phyloP scores from a whole-genome alignment of 106 monocot species.

The Cymbidium sinense region DNA sequence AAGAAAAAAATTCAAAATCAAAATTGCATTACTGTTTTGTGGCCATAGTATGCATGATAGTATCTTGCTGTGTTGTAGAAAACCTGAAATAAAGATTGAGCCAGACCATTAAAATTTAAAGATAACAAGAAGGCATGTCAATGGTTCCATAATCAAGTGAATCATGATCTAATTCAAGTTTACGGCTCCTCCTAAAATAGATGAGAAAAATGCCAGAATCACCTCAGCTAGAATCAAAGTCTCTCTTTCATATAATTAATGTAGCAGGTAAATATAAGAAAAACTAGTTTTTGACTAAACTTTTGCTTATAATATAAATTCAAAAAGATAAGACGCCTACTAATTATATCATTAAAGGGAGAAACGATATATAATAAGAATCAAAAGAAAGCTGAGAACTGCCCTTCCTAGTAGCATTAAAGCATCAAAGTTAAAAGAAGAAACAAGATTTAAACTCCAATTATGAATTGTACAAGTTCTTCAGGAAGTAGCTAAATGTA shows the following conservation, averaged over 20 bases:
- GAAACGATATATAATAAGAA: background rate
- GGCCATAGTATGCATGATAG: constrained; percentile 96
- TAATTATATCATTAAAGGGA: background rate
- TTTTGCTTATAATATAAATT: background rate
- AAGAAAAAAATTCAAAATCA: constrained; percentile 6
- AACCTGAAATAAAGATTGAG: constrained; percentile 40
- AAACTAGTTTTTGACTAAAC: background rate
- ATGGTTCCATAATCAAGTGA: too few relatives aligned
- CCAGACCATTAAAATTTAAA: background rate
- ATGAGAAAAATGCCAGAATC: too few relatives aligned
- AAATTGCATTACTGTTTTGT: constrained; percentile 68
- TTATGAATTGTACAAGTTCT: too few relatives aligned
- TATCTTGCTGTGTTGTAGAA: constrained; percentile 96
- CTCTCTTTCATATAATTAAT: background rate
- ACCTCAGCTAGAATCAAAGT: background rate
- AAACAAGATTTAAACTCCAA: background rate
- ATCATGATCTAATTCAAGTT: background rate
- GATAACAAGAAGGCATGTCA: background rate
- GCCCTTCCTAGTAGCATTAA: too few relatives aligned
- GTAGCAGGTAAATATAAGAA: background rate
- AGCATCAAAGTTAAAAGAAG: background rate
- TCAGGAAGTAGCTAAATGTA: background rate
- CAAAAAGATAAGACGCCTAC: background rate
- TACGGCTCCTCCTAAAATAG: too few relatives aligned
- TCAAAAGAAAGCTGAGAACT: too few relatives aligned